Evolutionary conservation across 2,329 filamentous ascomycete species (phyloP), one percentile per base, ranked within the genome.

Genomic region (Aphanoascus verrucosus): DNA sequence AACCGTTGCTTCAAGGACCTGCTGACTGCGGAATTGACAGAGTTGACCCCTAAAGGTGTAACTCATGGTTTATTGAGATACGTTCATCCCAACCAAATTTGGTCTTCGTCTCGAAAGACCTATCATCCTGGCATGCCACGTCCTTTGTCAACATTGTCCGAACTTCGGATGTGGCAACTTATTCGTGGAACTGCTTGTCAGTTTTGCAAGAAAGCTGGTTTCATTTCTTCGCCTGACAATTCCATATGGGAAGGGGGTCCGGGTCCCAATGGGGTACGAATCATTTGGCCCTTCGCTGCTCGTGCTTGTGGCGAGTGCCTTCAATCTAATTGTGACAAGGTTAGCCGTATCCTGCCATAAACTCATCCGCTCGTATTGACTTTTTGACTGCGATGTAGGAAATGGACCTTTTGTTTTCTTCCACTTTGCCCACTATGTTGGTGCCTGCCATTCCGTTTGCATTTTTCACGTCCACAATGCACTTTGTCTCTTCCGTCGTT

Each of bases 151-250:
- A 77, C 75, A 55, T 79, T 77, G 64, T 79, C 79, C 41, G 87
- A 93, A 67, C 72, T 86, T 58, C 79, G 84, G 41, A 90, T 90
- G 85, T 88, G 87, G 79, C 79, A 78, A 62, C 72, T 93, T 49
- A 74, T 81, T 35, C 82, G 80, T 66, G 77, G 79, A 46, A 72
- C 64, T 31, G 69, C 64, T 52, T 94, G 88, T 66, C 82, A 90
- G 63, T 80, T 83, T 59, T 93, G 88, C 68, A 72, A 69, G 52
- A 79, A 73, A 62, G 57, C 51, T 55, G 57, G 56, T 46, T 57
- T 57, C 15, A 53, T 56, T 46, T 53, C 54, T 32, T 41, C 58
- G 52, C 56, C 63, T 55, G 60, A 67, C 56, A 63, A 72, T 70
- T 63, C 70, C 32, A 59, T 73, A 48, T 82, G 76, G 74, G 78